Base-by-base conservation (phyloP, 371 early-diverging fungal genomes). In the Mucor mucedo region DNA sequence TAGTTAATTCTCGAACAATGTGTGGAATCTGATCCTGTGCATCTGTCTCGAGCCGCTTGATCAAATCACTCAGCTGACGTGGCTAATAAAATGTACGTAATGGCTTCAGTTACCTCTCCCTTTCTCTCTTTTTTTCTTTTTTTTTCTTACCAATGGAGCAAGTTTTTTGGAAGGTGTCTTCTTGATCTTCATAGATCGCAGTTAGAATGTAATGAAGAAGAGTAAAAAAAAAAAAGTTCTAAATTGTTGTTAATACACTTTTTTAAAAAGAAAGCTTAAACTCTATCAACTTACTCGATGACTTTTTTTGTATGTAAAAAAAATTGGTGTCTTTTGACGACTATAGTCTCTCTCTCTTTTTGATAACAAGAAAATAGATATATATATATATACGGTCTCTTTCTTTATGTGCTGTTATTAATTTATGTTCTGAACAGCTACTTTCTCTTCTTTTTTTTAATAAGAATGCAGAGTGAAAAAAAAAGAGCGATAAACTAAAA, bases 1-100 rank as follows among this genome's bases (percentile, higher is more conserved):
- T 81, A 14, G 68, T 65, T 52, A 81, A 69, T 39, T 84, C 69
- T 62, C 73, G 78, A 48, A 87, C 75, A 50, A 78, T 66, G 8
- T 45, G 65, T 32, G 86, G 79, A 63, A 93, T 84, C 48, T 86
- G 79, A 45, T 78, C 76, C 61, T 86, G 85, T 11, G 84, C 77
- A 62, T 79, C 79, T 44, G 80, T 78, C 38, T 77, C 80, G 11
- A 91, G 75, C 21, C 71, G 74, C 70, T 82, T 76, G 71, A 86
- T 86, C 66, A 86, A 70, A 62, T 74, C 79, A 66, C 78, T 76
- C 58, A 88, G 65, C 35, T 84, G 76, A 56, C 73, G 82, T 68
- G 85, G 84, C 89, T 88, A 75, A 21, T 21, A 21, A 21, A 44
- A 47, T 40, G 27, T 29, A 38, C 21, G 47, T 21, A 49, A 30